Evolutionary conservation across 306 rosid genomes (phyloP).

Genomic region (Hippophae tibetana): DNA sequence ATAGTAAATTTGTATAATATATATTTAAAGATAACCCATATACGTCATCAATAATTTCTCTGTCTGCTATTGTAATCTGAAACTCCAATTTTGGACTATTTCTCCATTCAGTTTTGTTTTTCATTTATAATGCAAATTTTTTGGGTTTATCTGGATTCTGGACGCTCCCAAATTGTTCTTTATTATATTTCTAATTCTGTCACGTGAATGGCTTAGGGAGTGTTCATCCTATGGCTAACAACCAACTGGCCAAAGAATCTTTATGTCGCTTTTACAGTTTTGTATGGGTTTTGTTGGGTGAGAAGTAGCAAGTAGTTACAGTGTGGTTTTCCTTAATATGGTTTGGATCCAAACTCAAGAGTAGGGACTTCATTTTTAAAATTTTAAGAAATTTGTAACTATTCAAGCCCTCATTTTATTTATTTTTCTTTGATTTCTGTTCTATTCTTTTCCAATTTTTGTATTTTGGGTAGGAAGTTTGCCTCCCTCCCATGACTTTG

Average conservation of each 20-base stretch:
- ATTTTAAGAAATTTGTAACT: neutral
- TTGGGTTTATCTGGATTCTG: slow-evolving; percentile 21
- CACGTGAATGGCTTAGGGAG: neutral
- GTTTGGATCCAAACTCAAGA: slow-evolving; percentile 6
- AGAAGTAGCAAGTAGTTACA: slow-evolving; percentile 16
- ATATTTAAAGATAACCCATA: slow-evolving; percentile 54
- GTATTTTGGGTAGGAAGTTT: neutral
- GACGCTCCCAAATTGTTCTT: slow-evolving; percentile 18
- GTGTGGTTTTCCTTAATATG: slow-evolving; percentile 8
- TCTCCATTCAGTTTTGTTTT: slow-evolving; percentile 2
- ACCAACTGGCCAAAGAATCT: slow-evolving; percentile 6
- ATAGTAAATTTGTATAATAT: too few species aligned
- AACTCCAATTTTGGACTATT: slow-evolving; percentile 24
- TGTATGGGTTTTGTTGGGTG: slow-evolving; percentile 2
- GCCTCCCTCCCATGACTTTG: neutral
- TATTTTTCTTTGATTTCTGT: slow-evolving; percentile 8
- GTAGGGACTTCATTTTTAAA: slow-evolving; percentile 1
- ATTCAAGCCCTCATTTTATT: neutral
- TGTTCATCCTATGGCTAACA: slow-evolving; percentile 13
- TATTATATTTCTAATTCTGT: slow-evolving; percentile 10
- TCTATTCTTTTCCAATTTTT: slow-evolving; percentile 9
- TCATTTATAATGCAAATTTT: neutral
- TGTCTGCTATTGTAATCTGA: slow-evolving; percentile 39
- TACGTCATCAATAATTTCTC: slow-evolving; percentile 45
- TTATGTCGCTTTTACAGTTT: slow-evolving; percentile 13